Conservation (phyloP, 345 rosid species). For the Dimocarpus longan region DNA sequence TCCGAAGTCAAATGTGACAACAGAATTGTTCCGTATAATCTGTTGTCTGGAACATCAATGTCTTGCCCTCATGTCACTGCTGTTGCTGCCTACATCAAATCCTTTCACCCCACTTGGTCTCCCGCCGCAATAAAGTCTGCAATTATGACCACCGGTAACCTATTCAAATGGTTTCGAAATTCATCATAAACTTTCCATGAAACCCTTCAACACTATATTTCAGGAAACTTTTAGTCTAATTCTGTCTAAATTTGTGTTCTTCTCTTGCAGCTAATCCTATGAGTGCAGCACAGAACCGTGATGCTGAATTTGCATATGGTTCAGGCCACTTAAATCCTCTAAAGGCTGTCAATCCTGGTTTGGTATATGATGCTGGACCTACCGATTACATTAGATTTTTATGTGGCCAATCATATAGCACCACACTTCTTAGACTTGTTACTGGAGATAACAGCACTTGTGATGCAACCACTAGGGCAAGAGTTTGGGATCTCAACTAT, state of each 20-base stretch:
- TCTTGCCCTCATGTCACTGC: conserved; percentile 60
- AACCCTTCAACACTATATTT: too few species aligned
- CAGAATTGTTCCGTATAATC: conserved; percentile 37
- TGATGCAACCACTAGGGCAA: conserved; percentile 14
- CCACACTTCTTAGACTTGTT: conserved; percentile 18
- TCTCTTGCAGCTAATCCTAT: conserved; percentile 22
- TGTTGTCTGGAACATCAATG: conserved; percentile 58
- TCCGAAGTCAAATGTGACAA: conserved; percentile 19
- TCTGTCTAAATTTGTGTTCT: too few species aligned
- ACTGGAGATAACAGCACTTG: conserved; percentile 30
- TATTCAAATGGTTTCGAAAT: neutral
- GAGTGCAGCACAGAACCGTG: conserved; percentile 19
- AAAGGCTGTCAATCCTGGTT: conserved; percentile 37
- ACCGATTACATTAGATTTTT: conserved; percentile 41
- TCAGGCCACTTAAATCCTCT: conserved; percentile 42
- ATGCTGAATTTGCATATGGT: conserved; percentile 44
- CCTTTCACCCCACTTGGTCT: conserved; percentile 42
- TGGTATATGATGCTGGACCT: conserved; percentile 41
- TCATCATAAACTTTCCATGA: neutral
- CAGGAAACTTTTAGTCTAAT: too few species aligned
- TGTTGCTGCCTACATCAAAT: conserved; percentile 49
- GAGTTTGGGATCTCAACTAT: conserved; percentile 44
- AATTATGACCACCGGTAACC: conserved; percentile 39
- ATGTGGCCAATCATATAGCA: conserved; percentile 46
- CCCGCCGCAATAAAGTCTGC: conserved; percentile 45